Evolutionary conservation across 257 asterid genomes (phyloP), one percentile per base, ranked within the genome.

Genomic region (Pogostemon cablin): DNA sequence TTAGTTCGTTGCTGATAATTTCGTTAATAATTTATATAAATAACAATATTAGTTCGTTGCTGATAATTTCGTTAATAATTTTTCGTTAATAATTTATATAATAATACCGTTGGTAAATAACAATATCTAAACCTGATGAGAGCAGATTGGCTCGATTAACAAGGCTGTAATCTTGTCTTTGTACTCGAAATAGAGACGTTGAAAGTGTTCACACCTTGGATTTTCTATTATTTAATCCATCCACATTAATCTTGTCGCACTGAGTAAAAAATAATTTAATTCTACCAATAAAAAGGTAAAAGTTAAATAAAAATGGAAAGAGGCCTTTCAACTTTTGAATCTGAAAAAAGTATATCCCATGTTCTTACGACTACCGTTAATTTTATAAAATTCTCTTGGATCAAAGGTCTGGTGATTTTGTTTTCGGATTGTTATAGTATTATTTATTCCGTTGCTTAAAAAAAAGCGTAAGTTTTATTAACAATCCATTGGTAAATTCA

Each of bases 111-210:
- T 20, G n/a, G 25, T 20, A 20, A 20, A 20, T 20, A 20, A 0
- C 25, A 20, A 20, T 20, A 1, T 20, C 25, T 20, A 1, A 20
- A 1, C 25, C 25, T 20, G 25, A 20, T 20, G 25, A 20, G 25
- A 20, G 25, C 38, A 67, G 48, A 37, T 64, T 10, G 55, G 82
- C 79, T 58, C 86, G 79, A 81, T 46, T 15, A 65, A 17, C 81
- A 7, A 81, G 66, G 57, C 61, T 7, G 61, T 25, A 64, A 61
- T 20, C 32, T 52, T 69, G 56, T 52, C 63, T 25, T 1, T 25
- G 32, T 1, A 25, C 32, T 25, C 32, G 32, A 25, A 32, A 75
- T 73, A 72, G 72, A 78, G 79, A 72, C 81, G 81, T 82, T 79
- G 79, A 50, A 71, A 12, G 42, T 63, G 68, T 64, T 67, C 70